Percentiles rank a stretch among this genome's conserved stretches.
phyloP scores from a whole-genome alignment of 768 basidiomycete species.

The Lactifluus rugatus region DNA sequence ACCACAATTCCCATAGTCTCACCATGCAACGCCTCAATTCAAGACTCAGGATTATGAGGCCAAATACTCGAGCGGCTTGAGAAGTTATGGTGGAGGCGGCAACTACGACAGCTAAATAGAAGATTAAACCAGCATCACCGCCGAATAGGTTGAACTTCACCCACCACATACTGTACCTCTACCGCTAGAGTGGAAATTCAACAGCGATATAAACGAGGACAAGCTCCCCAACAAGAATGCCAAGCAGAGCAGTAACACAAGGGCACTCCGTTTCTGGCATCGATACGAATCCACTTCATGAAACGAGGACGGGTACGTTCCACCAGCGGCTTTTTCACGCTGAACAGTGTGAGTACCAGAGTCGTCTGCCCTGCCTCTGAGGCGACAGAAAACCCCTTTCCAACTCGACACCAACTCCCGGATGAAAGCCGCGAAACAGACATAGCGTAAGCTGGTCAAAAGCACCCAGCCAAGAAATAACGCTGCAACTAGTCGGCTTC shows the following conservation, averaged over 20 bases:
- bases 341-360: neutral
- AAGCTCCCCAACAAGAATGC: slow-evolving; percentile 20
- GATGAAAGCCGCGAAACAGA: slow-evolving; percentile 22
- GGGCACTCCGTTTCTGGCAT: neutral
- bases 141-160: neutral
- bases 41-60: slow-evolving; percentile 9
- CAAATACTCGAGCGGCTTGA: slow-evolving; percentile 8
- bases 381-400: neutral
- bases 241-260: slow-evolving; percentile 13
- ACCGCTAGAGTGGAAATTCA: neutral
- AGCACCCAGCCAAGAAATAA: slow-evolving; percentile 37
- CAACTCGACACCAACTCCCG: slow-evolving; percentile 6
- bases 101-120: slow-evolving; percentile 10
- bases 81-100: slow-evolving; percentile 1
- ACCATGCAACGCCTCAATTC: neutral
- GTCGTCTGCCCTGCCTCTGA: neutral
- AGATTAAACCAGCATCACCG: neutral
- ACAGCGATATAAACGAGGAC: slow-evolving; percentile 13
- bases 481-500: slow-evolving; percentile 30
- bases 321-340: neutral
- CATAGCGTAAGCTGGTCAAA: slow-evolving; percentile 26
- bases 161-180: neutral
- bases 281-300: neutral
- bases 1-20: slow-evolving; percentile 1
- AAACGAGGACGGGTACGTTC: neutral